Base-by-base conservation (phyloP, 371 early-diverging fungal genomes). In the Mucor racemosus region DNA sequence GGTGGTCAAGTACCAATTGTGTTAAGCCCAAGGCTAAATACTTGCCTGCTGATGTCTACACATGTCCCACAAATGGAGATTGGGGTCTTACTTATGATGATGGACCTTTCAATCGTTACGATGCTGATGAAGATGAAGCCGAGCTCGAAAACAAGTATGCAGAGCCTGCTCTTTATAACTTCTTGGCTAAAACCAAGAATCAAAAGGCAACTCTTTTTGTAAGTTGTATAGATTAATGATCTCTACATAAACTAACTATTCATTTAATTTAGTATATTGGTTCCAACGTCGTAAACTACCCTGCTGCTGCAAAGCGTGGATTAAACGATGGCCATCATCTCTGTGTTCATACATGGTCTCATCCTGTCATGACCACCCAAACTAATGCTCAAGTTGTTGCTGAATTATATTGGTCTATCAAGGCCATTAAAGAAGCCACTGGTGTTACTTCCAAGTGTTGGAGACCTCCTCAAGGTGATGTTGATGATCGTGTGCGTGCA, bases 311-410 rank as follows among this genome's bases (percentile, higher is more conserved):
- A 17, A 69, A 71, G 56, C 78, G 76, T 61, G 83, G 77, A 50
- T 64, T 82, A 33, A 73, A 75, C 39, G 75, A 79, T 58, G 81
- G 85, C 10, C 76, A 83, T 44, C 65, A 67, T 17, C 67, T 87
- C 36, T 81, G 82, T 54, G 65, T 75, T 44, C 87, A 87, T 54
- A 85, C 87, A 13, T 86, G 86, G 86, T 80, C 84, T 14, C 90
- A 90, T 65, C 82, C 81, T 35, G 65, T 67, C 9, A 75, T 88
- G 78, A 85, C 88, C 15, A 74, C 84, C 9, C 69, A 76, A 42
- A 74, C 81, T 26, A 84, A 83, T 58, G 81, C 77, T 6, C 73
- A 82, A 54, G 71, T 85, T 21, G 81, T 87, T 60, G 83, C 88
- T 17, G 88, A 90, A 58, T 63, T 88, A 35, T 77, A 85, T 58